Conservation (phyloP, 73 alveolate genomes). For the Tetrahymena malaccensis region DNA sequence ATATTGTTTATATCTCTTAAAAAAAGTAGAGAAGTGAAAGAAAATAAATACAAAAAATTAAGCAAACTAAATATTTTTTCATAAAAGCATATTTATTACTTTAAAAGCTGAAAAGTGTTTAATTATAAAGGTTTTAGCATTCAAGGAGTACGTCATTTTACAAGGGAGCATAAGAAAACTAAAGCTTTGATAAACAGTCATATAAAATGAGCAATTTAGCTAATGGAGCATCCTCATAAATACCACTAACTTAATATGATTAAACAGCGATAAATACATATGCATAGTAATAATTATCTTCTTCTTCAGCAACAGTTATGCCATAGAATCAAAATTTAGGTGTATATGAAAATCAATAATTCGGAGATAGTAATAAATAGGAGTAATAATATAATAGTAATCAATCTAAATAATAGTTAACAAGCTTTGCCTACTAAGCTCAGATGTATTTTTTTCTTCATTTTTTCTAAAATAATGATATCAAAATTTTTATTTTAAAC, state of each 20-base stretch:
- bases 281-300: not conserved
- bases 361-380: not conserved
- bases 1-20: not conserved
- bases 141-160: not conserved
- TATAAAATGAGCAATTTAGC: not conserved
- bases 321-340: not conserved
- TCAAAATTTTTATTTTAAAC: not conserved
- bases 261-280: not conserved
- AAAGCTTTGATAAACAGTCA: not conserved
- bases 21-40: not conserved
- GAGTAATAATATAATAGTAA: not conserved
- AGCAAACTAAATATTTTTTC: not conserved
- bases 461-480: not conserved
- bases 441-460: not conserved
- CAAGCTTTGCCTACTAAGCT: not conserved
- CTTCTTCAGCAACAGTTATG: not conserved
- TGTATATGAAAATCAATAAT: not conserved
- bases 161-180: not conserved
- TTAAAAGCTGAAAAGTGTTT: not conserved
- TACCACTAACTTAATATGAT: not conserved
- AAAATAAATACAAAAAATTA: not conserved
- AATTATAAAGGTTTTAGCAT: not conserved
- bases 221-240: not conserved
- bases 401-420: not conserved
- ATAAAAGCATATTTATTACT: not conserved